Conservation (phyloP, 73 alveolate genomes). For the Urostyla sp. region DNA sequence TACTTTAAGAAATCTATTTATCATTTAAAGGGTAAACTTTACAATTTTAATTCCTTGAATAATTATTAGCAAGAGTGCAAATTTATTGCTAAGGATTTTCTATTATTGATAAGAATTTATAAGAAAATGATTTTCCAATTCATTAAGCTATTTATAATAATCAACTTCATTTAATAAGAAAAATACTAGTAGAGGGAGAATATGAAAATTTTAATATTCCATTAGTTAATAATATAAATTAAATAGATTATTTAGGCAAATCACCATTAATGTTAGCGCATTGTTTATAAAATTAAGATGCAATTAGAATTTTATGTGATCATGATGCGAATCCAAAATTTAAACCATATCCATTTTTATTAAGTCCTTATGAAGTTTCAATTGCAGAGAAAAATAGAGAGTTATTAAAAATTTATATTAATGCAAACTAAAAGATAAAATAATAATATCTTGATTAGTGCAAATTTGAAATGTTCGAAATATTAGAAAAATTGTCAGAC, state of each 20-base stretch:
- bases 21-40: background rate
- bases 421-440: slow-evolving; percentile 16
- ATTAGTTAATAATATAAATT: background rate
- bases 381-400: slow-evolving; percentile 33
- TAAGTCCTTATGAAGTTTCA: slow-evolving; percentile 29
- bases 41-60: background rate
- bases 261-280: slow-evolving; percentile 16
- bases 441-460: slow-evolving; percentile 7
- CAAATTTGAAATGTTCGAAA: slow-evolving; percentile 23
- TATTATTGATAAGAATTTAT: background rate
- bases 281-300: slow-evolving; percentile 7
- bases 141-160: slow-evolving; percentile 32
- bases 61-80: background rate
- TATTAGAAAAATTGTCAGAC: slow-evolving; percentile 14
- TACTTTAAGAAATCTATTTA: background rate
- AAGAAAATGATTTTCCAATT: background rate
- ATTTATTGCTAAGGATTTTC: slow-evolving; percentile 3
- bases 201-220: background rate
- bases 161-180: background rate
- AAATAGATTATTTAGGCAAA: slow-evolving; percentile 20
- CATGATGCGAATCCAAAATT: slow-evolving; percentile 32
- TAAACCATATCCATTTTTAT: slow-evolving; percentile 11
- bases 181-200: background rate
- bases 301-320: slow-evolving; percentile 33
- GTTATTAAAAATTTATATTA: background rate